These are phyloP conservation scores for Ceratocystis colombiana DNA, from an alignment of 2,329 filamentous ascomycete species.

Conservation along the genomic window DNA sequence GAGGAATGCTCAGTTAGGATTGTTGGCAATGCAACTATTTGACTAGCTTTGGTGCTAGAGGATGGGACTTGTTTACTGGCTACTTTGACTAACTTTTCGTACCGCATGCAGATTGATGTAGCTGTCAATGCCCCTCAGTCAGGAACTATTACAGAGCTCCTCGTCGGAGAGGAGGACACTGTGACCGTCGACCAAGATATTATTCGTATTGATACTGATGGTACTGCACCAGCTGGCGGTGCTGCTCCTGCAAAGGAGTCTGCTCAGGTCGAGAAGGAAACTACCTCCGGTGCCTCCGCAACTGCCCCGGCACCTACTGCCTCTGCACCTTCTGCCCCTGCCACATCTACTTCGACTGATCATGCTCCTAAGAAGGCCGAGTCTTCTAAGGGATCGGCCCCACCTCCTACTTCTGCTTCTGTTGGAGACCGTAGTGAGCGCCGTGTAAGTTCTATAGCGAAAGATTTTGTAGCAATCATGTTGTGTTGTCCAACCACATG, in stretches of 20 bases:
- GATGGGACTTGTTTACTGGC: neutral
- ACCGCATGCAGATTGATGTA: conserved; percentile 68
- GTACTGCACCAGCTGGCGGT: conserved; percentile 20
- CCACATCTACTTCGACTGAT: conserved; percentile 16
- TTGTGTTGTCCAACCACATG: neutral
- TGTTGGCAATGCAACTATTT: too few species aligned
- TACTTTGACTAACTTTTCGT: conserved; percentile 7
- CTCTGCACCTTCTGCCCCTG: conserved; percentile 27
- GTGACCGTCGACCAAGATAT: conserved; percentile 91
- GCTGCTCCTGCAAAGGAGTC: conserved; percentile 13
- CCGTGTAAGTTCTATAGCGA: conserved; percentile 49
- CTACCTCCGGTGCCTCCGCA: conserved; percentile 9
- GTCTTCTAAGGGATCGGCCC: conserved; percentile 25
- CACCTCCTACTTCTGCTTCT: conserved; percentile 32
- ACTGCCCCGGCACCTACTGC: conserved; percentile 26
- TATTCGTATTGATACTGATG: conserved; percentile 69
- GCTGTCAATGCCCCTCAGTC: conserved; percentile 88
- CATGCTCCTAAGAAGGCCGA: conserved; percentile 26
- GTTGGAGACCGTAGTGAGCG: conserved; percentile 76
- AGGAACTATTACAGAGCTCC: conserved; percentile 81
- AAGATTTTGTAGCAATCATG: neutral
- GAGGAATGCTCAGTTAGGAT: too few species aligned
- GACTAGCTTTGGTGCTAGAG: neutral
- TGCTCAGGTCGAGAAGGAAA: conserved; percentile 13
- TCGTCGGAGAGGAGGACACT: conserved; percentile 89